phyloP scores from a whole-genome alignment of 2,329 filamentous ascomycete species.

The Aciculosporium take region DNA sequence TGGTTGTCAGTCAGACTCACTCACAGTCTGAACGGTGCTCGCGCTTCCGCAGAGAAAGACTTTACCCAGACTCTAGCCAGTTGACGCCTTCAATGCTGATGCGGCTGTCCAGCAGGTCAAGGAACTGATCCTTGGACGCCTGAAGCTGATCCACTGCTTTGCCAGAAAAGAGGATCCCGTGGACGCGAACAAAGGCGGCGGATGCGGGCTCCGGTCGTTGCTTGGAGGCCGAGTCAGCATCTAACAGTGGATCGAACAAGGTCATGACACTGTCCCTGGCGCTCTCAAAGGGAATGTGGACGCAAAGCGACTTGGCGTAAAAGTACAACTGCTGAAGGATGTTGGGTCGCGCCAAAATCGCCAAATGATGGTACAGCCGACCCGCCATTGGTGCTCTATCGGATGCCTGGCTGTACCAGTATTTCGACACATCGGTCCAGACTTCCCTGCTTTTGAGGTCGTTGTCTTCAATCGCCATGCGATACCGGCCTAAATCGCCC shows the following conservation, averaged over 20 bases:
- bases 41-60: conserved; percentile 1
- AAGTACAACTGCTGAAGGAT: conserved; percentile 57
- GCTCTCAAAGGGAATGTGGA: conserved; percentile 50
- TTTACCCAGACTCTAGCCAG: conserved; percentile 36
- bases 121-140: conserved; percentile 32
- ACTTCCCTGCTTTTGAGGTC: conserved; percentile 60
- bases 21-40: neutral
- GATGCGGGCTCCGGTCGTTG: conserved; percentile 31
- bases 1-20: neutral
- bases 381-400: conserved; percentile 64
- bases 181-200: conserved; percentile 45
- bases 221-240: conserved; percentile 12
- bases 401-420: conserved; percentile 76
- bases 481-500: conserved; percentile 69
- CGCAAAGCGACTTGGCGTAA: conserved; percentile 57
- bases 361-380: conserved; percentile 75
- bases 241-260: conserved; percentile 47
- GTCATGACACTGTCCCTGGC: conserved; percentile 57
- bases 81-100: conserved; percentile 34
- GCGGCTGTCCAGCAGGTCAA: conserved; percentile 38
- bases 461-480: conserved; percentile 82
- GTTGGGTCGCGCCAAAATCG: conserved; percentile 59
- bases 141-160: conserved; percentile 32
- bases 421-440: conserved; percentile 66
- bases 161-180: conserved; percentile 49